phyloP scores from a whole-genome alignment of 129 eudicot species.

The Daucus carota region DNA sequence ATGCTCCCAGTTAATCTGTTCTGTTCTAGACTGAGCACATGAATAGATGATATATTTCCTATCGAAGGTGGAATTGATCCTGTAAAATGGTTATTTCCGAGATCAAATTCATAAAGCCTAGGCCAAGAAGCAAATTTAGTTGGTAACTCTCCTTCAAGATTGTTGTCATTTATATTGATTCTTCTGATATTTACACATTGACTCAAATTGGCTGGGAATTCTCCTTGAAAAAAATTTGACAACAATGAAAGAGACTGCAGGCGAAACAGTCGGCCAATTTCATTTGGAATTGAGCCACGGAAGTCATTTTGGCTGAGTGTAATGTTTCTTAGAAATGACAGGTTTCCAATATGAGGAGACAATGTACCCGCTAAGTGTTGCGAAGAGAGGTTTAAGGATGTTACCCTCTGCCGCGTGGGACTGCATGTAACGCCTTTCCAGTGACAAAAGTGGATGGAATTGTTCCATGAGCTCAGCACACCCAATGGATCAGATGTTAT shows the following conservation, averaged over 20 bases:
- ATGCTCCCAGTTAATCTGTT: not conserved
- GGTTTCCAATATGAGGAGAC: not conserved
- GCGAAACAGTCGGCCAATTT: not conserved
- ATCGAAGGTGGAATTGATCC: conserved; percentile 1
- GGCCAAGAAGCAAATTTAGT: not conserved
- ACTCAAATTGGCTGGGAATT: not conserved
- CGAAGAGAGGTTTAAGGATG: not conserved
- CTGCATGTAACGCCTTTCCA: not conserved
- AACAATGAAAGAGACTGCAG: not conserved
- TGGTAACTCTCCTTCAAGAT: not conserved
- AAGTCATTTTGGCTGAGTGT: not conserved
- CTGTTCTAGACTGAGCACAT: not conserved
- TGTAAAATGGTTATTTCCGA: not conserved
- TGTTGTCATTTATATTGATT: not conserved
- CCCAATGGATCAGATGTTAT: not conserved
- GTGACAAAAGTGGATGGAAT: not conserved
- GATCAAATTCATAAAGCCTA: not conserved
- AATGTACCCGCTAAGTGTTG: not conserved
- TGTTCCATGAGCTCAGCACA: not conserved
- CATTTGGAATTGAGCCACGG: not conserved
- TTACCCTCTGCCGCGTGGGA: not conserved
- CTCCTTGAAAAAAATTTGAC: not conserved
- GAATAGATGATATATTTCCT: not conserved
- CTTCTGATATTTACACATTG: not conserved
- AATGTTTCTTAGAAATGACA: not conserved